Conservation (phyloP, 2,329 filamentous ascomycete species). For the Colletotrichum eleusines region DNA sequence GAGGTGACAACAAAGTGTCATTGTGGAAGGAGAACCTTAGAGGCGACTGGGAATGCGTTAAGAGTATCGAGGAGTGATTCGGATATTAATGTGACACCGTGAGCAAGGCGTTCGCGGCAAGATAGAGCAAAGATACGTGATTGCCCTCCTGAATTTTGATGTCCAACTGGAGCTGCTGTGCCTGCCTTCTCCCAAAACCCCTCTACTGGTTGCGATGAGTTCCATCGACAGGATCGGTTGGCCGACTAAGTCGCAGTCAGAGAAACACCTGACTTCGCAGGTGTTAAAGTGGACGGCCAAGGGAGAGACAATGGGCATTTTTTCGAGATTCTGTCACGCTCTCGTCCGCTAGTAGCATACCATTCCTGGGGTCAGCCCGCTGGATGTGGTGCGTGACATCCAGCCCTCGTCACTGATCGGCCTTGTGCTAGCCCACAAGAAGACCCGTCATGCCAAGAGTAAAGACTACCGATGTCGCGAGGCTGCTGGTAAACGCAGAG, state of each 20-base stretch:
- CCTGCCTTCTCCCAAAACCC: neutral
- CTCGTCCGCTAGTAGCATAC: neutral
- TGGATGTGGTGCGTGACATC: neutral
- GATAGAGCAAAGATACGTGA: slow-evolving; percentile 32
- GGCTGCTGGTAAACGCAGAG: neutral
- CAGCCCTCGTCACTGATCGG: neutral
- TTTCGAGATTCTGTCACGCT: no score
- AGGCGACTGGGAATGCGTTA: slow-evolving; percentile 97
- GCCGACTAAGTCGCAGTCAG: neutral
- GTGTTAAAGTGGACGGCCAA: neutral
- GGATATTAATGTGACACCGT: slow-evolving; percentile 23
- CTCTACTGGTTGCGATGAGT: neutral
- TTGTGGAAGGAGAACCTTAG: slow-evolving; percentile 98
- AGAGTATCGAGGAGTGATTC: slow-evolving; percentile 88
- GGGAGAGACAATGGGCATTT: neutral
- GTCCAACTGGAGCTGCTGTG: neutral
- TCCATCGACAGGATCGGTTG: no score
- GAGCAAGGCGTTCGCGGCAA: slow-evolving; percentile 54
- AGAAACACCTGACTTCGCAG: neutral
- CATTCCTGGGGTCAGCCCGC: no score
- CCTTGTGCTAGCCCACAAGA: neutral
- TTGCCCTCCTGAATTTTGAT: slow-evolving; percentile 7
- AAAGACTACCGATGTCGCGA: neutral
- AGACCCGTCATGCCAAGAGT: neutral
- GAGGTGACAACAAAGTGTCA: slow-evolving; percentile 95